A percentile compares a stretch with the other conserved stretches of the same genome.
Conservation (phyloP, 2,329 filamentous ascomycete species). For the Penicillium freii region DNA sequence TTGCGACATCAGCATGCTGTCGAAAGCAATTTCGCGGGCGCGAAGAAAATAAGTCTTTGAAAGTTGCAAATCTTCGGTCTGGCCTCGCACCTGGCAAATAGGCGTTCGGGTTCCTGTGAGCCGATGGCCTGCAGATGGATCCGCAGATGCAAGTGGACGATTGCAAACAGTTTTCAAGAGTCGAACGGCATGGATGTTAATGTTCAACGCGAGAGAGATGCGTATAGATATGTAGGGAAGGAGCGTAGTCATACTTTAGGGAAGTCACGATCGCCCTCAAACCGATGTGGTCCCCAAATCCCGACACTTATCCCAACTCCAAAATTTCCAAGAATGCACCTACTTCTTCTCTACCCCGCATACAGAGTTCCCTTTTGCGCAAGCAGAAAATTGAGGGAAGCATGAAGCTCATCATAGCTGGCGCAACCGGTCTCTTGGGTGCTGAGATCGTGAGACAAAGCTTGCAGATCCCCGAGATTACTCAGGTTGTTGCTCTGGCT, state of each 20-base stretch:
- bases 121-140: background rate
- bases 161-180: background rate
- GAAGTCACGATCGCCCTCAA: background rate
- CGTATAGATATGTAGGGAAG: background rate
- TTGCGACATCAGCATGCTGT: too few species aligned
- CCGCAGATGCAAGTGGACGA: background rate
- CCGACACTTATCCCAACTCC: background rate
- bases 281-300: background rate
- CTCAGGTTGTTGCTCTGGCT: slow-evolving; percentile 12
- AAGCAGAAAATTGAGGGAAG: background rate
- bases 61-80: too few species aligned
- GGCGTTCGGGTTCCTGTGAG: background rate
- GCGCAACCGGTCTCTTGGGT: slow-evolving; percentile 37
- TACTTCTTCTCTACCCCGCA: background rate
- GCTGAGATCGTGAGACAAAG: slow-evolving; percentile 39
- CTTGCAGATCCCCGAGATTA: slow-evolving; percentile 20
- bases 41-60: too few species aligned
- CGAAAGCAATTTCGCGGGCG: too few species aligned
- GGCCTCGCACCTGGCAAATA: background rate
- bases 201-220: background rate
- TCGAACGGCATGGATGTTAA: background rate
- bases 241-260: too few species aligned
- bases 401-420: slow-evolving; percentile 41
- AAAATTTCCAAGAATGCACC: background rate
- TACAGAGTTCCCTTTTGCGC: background rate